These are phyloP conservation scores for Talaromyces albobiverticillius DNA, from an alignment of 2,329 filamentous ascomycete genomes.

Conservation along the genomic window DNA sequence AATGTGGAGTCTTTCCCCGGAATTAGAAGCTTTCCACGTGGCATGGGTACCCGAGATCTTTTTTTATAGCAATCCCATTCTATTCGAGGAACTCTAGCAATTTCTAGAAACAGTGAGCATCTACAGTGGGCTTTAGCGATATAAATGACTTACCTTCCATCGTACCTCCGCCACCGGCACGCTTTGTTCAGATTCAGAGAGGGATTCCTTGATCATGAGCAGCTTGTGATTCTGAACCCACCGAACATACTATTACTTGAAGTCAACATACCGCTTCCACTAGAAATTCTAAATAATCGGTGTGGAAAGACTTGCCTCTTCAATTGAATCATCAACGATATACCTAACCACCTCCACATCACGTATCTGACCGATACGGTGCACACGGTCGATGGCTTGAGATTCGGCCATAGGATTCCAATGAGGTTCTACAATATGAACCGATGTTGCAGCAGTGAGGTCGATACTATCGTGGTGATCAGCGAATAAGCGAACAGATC, in stretches of 20 bases:
- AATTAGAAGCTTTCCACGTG: too few species aligned
- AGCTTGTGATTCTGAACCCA: neutral
- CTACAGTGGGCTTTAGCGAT: neutral
- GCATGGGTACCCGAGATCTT: too few species aligned
- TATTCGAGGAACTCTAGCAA: neutral
- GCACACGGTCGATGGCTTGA: conserved; percentile 83
- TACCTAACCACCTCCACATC: conserved; percentile 74
- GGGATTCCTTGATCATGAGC: neutral
- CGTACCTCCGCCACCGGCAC: neutral
- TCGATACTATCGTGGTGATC: too few species aligned
- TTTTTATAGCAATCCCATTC: neutral
- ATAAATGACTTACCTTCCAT: neutral
- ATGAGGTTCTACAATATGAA: conserved; percentile 79
- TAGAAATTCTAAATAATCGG: neutral
- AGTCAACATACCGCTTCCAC: neutral
- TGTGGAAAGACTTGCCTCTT: neutral
- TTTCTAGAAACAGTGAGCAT: neutral
- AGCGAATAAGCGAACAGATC: neutral
- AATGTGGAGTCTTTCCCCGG: too few species aligned
- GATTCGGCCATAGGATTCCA: conserved; percentile 88
- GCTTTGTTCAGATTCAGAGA: neutral
- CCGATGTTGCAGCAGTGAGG: conserved; percentile 10
- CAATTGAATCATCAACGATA: conserved; percentile 41
- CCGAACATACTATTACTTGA: neutral
- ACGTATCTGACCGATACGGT: conserved; percentile 76